Percentiles rank a stretch among this genome's conserved stretches.
These are phyloP conservation scores for Suhomyces anneliseae DNA, from an alignment of 1,139 yeast genomes.

Conservation along the genomic window DNA sequence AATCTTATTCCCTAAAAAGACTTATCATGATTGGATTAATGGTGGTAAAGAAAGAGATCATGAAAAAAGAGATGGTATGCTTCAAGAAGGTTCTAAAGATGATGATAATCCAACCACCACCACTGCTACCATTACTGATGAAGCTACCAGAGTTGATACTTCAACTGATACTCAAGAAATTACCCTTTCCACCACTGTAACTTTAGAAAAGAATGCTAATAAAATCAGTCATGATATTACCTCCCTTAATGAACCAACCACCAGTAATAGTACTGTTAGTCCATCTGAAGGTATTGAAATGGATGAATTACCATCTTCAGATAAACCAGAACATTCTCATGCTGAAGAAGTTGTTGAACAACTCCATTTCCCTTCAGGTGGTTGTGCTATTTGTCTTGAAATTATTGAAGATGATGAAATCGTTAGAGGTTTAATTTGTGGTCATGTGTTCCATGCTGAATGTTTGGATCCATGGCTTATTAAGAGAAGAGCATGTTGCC, in stretches of 20 bases:
- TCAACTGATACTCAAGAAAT: not conserved
- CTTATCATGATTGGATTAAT: constrained; percentile 61
- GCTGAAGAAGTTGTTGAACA: constrained; percentile 19
- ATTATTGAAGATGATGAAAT: constrained; percentile 58
- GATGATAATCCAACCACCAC: not conserved
- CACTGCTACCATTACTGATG: not conserved
- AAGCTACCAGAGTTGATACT: not conserved
- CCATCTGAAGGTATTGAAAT: constrained; percentile 3
- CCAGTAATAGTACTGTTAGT: constrained; percentile 1
- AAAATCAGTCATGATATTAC: not conserved
- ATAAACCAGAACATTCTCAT: constrained; percentile 1
- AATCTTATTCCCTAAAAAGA: constrained; percentile 61
- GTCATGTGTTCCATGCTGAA: constrained; percentile 78
- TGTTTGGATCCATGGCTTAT: constrained; percentile 86
- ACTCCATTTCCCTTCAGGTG: constrained; percentile 64
- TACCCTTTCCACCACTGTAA: not conserved
- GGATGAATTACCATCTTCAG: not conserved
- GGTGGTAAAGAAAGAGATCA: constrained; percentile 52
- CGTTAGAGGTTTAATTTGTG: constrained; percentile 76
- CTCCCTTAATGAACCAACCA: constrained; percentile 3
- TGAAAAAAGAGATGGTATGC: constrained; percentile 33
- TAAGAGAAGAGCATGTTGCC: constrained; percentile 76
- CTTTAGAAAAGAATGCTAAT: not conserved
- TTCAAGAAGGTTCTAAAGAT: constrained; percentile 31
- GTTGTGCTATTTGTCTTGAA: constrained; percentile 81